Percentiles rank a stretch among this genome's conserved stretches.
phyloP scores from a whole-genome alignment of 306 rosid genomes.

The Quercus alba region DNA sequence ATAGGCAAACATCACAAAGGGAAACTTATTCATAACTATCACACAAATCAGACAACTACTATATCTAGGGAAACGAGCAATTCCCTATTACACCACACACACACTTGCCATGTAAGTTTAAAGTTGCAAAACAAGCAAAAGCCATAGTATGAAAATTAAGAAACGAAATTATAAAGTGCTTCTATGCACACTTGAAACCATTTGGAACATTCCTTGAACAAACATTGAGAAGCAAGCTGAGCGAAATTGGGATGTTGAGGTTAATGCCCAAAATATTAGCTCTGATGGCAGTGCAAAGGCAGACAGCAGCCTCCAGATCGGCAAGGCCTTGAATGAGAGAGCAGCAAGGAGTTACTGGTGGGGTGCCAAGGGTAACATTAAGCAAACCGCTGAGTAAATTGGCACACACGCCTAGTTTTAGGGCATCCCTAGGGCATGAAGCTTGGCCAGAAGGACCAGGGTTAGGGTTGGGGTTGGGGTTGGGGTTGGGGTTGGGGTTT shows the following conservation, averaged over 20 bases:
- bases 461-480: neutral
- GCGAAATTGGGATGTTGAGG: conserved; percentile 62
- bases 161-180: neutral
- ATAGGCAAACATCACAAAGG: neutral
- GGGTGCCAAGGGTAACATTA: conserved; percentile 46
- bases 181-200: conserved; percentile 49
- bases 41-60: conserved; percentile 6
- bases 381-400: conserved; percentile 51
- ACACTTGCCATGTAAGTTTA: neutral
- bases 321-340: conserved; percentile 59
- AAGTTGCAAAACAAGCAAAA: neutral
- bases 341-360: conserved; percentile 71
- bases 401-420: conserved; percentile 64
- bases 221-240: conserved; percentile 67
- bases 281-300: conserved; percentile 78
- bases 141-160: neutral
- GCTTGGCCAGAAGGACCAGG: neutral
- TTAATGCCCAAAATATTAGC: conserved; percentile 65
- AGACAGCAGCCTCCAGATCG: conserved; percentile 67
- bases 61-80: conserved; percentile 5
- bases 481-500: conserved; percentile 17
- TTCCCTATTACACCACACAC: conserved; percentile 2
- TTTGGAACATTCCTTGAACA: conserved; percentile 44
- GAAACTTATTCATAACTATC: conserved; percentile 3
- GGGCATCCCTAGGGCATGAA: conserved; percentile 59